Evolutionary conservation across 495 filamentous ascomycete genomes (phyloP), one percentile per base, ranked within the genome.

Genomic region (Tuber umbilicatum): DNA sequence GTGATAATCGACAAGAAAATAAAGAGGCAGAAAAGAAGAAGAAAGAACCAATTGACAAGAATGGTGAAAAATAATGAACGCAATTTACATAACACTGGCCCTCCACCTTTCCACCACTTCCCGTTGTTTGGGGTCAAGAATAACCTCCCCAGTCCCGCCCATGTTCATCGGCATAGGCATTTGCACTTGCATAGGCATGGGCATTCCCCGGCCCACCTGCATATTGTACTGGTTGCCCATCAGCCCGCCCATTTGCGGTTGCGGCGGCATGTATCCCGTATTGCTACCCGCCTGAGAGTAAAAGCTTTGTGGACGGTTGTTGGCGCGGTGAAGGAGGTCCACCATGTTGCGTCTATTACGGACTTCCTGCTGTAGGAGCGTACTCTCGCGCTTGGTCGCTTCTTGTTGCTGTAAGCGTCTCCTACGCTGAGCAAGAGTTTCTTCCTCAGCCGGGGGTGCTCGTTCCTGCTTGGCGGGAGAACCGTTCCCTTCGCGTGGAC

Each of bases 91-190:
- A 70, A 97, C 88, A 78, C 93, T 92, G 84, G 93, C 90, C 80
- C 94, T 88, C 94, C 94, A 98, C 74, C 91, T 88, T 84, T 98
- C 93, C 79, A 98, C 93, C 85, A 92, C 88, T 72, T 92, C 92
- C 80, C 89, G 87, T 81, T 92, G 91, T 43, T 84, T 86, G 74
- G 84, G 79, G 80, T 82, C 70, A 81, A 78, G 81, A 84, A 85
- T 41, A 77, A 84, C 81, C 83, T 79, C 74, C 78, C 82, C 75
- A 81, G 81, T 79, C 81, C 81, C 27, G 81, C 85, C 78, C 82
- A 83, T 74, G 31, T 69, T 77, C 80, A 73, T 79, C 71, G 60
- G 79, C 77, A 75, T 82, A 17, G 75, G 73, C 74, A 79, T 74
- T 16, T 73, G 70, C 43, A 75, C 74, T 3, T 72, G 78, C 55